Percentiles rank a stretch among this genome's conserved stretches.
Evolutionary conservation across 2,329 filamentous ascomycete genomes (phyloP).

Genomic region (Botrytis galanthina): DNA sequence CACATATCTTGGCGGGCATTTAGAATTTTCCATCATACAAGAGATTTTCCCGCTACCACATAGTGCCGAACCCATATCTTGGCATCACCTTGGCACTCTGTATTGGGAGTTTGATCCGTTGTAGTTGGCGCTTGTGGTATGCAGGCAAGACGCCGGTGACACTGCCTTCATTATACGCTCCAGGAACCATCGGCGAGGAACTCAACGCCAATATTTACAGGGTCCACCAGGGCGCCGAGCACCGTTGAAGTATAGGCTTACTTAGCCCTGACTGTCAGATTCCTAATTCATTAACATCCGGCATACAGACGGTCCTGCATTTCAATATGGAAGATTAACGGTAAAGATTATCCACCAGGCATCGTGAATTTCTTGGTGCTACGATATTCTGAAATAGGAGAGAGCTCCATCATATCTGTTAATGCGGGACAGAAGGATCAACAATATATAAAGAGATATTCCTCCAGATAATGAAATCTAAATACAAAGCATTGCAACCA

Average conservation of each 20-base stretch:
- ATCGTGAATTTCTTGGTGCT: not conserved
- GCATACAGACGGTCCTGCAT: not conserved
- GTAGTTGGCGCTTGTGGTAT: not conserved
- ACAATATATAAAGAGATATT: not conserved
- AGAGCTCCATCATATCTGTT: not conserved
- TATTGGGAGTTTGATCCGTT: not conserved
- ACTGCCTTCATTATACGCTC: not conserved
- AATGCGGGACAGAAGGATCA: not conserved
- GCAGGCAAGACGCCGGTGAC: not conserved
- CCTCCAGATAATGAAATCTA: not conserved
- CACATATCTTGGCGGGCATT: not conserved
- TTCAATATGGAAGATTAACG: not conserved
- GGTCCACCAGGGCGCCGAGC: not conserved
- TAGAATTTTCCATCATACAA: not conserved
- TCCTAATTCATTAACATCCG: not conserved
- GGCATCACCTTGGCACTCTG: not conserved
- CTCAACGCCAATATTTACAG: not conserved
- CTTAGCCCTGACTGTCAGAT: not conserved
- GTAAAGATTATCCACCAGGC: slow-evolving; percentile 1
- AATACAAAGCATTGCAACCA: not conserved
- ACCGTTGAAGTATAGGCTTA: not conserved
- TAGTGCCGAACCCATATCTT: not conserved
- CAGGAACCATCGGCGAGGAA: not conserved
- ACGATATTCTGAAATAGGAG: not conserved
- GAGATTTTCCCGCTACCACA: not conserved